phyloP scores from a whole-genome alignment of 2,329 filamentous ascomycete genomes.

The Aspergillus ibericus region DNA sequence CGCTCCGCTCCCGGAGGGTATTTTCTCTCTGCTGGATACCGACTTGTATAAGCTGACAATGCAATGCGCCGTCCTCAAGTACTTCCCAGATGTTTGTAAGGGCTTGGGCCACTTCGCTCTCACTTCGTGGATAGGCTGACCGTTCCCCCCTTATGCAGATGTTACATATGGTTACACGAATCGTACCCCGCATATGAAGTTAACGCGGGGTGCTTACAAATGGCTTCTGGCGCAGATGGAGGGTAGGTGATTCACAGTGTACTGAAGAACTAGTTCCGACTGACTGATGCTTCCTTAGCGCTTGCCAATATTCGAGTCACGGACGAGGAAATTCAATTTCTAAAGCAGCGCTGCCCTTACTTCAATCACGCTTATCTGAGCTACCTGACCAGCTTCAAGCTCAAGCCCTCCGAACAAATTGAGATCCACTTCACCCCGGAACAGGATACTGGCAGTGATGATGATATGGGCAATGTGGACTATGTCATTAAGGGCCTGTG shows the following conservation, averaged over 20 bases:
- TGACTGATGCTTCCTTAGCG: slow-evolving; percentile 51
- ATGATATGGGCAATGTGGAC: slow-evolving; percentile 71
- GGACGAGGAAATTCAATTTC: slow-evolving; percentile 74
- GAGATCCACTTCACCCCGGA: slow-evolving; percentile 62
- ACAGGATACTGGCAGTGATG: slow-evolving; percentile 60
- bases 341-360: slow-evolving; percentile 77
- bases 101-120: neutral
- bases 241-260: slow-evolving; percentile 53
- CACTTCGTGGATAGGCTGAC: slow-evolving; percentile 5
- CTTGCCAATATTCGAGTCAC: slow-evolving; percentile 79
- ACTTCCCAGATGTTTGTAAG: slow-evolving; percentile 69
- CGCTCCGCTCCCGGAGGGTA: slow-evolving; percentile 59
- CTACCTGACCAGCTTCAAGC: slow-evolving; percentile 77
- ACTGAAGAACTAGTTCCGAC: neutral
- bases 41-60: slow-evolving; percentile 96
- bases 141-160: slow-evolving; percentile 35
- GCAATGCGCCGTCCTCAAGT: slow-evolving; percentile 95
- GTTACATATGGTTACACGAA: slow-evolving; percentile 96
- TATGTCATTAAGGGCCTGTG: slow-evolving; percentile 79
- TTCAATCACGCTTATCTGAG: slow-evolving; percentile 73
- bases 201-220: slow-evolving; percentile 76
- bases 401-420: slow-evolving; percentile 80
- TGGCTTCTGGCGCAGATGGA: slow-evolving; percentile 85
- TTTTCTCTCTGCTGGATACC: slow-evolving; percentile 80
- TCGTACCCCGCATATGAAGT: slow-evolving; percentile 87